These are phyloP conservation scores for Thermochaetoides dissita DNA, from an alignment of 2,329 filamentous ascomycete species.

Conservation along the genomic window DNA sequence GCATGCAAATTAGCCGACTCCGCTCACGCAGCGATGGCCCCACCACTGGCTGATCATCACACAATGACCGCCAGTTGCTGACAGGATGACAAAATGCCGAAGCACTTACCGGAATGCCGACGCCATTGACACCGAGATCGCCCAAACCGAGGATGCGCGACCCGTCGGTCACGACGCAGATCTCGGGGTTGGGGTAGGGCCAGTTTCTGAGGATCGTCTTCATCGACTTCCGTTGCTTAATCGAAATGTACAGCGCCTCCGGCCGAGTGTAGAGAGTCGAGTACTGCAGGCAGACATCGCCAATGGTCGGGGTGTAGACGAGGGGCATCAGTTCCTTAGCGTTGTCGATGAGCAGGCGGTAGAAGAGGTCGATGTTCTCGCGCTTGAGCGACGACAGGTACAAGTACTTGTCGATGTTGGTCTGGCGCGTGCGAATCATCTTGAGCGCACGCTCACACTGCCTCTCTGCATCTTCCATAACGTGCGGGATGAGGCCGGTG, in stretches of 20 bases:
- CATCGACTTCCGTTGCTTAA: constrained; percentile 83
- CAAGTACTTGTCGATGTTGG: constrained; percentile 67
- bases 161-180: constrained; percentile 92
- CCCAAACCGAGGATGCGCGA: constrained; percentile 85
- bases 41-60: too few species aligned
- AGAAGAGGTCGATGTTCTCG: constrained; percentile 70
- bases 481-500: constrained; percentile 51
- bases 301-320: constrained; percentile 82
- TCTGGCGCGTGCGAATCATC: constrained; percentile 57
- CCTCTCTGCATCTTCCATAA: constrained; percentile 45
- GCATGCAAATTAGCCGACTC: constrained; percentile 16
- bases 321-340: constrained; percentile 65
- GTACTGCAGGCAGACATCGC: constrained; percentile 92
- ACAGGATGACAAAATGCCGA: constrained; percentile 6
- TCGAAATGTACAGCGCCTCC: constrained; percentile 92
- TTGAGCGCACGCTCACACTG: constrained; percentile 55
- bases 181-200: constrained; percentile 80
- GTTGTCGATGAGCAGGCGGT: constrained; percentile 66
- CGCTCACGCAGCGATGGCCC: too few species aligned
- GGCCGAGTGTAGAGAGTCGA: constrained; percentile 90
- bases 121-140: constrained; percentile 90
- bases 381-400: constrained; percentile 65
- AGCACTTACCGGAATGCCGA: constrained; percentile 73
- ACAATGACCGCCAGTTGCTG: constrained; percentile 2
- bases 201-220: constrained; percentile 82